phyloP scores from a whole-genome alignment of 176 grass and related monocot genomes.

The Elaeis guineensis region DNA sequence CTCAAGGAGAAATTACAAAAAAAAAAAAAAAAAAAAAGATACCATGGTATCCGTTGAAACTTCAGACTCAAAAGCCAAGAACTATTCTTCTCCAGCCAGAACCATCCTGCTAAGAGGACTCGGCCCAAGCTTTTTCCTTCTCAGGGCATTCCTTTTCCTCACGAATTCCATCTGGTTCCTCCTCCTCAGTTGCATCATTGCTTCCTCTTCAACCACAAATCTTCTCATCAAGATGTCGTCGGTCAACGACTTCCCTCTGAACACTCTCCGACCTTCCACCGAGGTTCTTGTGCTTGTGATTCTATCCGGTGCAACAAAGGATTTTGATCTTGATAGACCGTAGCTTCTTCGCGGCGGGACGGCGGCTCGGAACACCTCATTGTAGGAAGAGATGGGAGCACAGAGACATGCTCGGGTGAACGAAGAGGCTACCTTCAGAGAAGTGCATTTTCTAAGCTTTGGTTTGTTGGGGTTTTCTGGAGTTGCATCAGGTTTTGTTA shows the following conservation, averaged over 20 bases:
- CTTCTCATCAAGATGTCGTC: constrained; percentile 83
- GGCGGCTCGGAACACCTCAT: constrained; percentile 61
- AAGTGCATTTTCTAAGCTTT: constrained; percentile 73
- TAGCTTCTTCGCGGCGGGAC: constrained; percentile 73
- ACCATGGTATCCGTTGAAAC: no score
- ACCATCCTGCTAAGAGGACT: constrained; percentile 77
- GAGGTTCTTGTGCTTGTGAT: not conserved
- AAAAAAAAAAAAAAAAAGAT: no score
- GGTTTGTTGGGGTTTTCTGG: constrained; percentile 1
- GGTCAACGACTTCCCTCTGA: constrained; percentile 89
- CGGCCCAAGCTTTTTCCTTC: constrained; percentile 63
- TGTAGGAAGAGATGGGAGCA: constrained; percentile 92
- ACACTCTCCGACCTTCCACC: constrained; percentile 44
- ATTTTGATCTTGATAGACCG: constrained; percentile 61
- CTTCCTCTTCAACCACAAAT: constrained; percentile 86
- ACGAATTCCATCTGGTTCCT: constrained; percentile 90
- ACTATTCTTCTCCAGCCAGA: constrained; percentile 36
- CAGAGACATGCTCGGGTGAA: constrained; percentile 94
- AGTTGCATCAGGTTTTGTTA: not conserved
- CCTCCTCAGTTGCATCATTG: constrained; percentile 53
- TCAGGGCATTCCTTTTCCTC: constrained; percentile 58
- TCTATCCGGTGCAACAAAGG: not conserved
- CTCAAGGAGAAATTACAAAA: no score
- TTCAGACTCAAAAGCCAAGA: no score
- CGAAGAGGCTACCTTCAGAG: constrained; percentile 80